Base-by-base conservation (phyloP, 2,329 filamentous ascomycete species). In the Sporothrix brunneoviolacea region DNA sequence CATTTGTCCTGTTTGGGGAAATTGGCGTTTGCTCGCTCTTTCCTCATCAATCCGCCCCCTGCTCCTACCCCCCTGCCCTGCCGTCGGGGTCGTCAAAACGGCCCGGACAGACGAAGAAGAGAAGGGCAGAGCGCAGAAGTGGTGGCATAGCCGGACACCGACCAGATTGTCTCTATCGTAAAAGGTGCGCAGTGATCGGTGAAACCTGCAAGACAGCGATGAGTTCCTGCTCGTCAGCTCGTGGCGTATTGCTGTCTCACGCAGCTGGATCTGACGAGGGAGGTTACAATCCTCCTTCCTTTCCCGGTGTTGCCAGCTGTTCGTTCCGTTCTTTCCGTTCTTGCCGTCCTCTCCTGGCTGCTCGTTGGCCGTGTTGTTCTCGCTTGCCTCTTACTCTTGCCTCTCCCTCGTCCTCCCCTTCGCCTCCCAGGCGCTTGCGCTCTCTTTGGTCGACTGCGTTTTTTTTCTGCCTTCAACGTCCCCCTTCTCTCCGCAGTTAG, bases 1-100 rank as follows among this genome's bases (percentile, higher is more conserved):
- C 36, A 56, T 53, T 56, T 56, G 28, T 28, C 54, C 54, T 12
- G 5, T 28, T 48, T 52, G 49, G 46, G 50, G 50, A 45, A 45
- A 48, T 28, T 49, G 40, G 40, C 45, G 40, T 36, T 19, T 41
- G 39, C 8, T 40, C 38, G 30, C 43, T 33, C 35, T 30, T 51
- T 32, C 43, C 43, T 47, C 44, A 27, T 37, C 47, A 37, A 37
- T 40, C 28, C 39, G 30, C 6, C 13, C 19, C 8, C 18, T 18
- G 18, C 13, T 35, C 33, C 12, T 27, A 21, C 41, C 18, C 28
- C 21, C 36, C 30, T 53, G 41, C 13, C 33, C 19, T n/a, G n/a
- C n/a, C n/a, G n/a, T n/a, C n/a, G n/a, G n/a, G n/a, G 28, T 33
- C 33, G 5, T 8, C 9, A 10, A 28, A 44, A 18, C 16, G 28